Evolutionary conservation across 208 protist species (phyloP).

Genomic region (Trypanosoma avium): DNA sequence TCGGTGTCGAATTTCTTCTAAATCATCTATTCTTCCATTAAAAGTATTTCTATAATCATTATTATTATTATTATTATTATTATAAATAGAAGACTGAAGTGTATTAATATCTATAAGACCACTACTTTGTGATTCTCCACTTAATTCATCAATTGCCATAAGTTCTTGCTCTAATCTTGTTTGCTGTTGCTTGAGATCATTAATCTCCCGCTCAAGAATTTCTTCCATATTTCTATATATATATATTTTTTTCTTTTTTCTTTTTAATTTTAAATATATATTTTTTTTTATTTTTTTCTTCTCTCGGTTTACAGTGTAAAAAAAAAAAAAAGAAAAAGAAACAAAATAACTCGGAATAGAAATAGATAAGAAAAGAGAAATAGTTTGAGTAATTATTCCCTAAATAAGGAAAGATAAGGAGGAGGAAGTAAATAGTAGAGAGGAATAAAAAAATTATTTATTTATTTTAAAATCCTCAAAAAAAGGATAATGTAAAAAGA

Average conservation of each 20-base stretch:
- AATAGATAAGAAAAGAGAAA: not conserved
- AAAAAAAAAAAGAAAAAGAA: constrained; percentile 1
- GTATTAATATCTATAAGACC: constrained; percentile 6
- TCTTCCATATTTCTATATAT: constrained; percentile 9
- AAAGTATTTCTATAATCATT: not conserved
- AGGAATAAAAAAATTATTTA: too few relatives aligned
- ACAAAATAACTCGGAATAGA: not conserved
- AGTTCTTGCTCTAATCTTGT: constrained; percentile 10
- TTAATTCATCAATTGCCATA: constrained; percentile 9
- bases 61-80: not conserved
- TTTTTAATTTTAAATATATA: not conserved
- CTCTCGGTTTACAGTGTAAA: not conserved
- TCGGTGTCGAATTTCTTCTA: constrained; percentile 52
- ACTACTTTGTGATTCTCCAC: not conserved
- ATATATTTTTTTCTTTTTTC: not conserved
- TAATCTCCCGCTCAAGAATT: constrained; percentile 25
- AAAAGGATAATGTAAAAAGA: too few relatives aligned
- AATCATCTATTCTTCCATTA: constrained; percentile 31
- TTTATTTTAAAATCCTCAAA: too few relatives aligned
- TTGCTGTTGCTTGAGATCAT: constrained; percentile 17
- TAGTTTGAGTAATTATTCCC: not conserved
- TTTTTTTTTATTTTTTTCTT: not conserved
- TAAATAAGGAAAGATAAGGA: too few relatives aligned
- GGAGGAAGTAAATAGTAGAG: too few relatives aligned
- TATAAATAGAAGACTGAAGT: not conserved